phyloP scores from a whole-genome alignment of 495 filamentous ascomycete species.

The Astrothelium macrocarpum region DNA sequence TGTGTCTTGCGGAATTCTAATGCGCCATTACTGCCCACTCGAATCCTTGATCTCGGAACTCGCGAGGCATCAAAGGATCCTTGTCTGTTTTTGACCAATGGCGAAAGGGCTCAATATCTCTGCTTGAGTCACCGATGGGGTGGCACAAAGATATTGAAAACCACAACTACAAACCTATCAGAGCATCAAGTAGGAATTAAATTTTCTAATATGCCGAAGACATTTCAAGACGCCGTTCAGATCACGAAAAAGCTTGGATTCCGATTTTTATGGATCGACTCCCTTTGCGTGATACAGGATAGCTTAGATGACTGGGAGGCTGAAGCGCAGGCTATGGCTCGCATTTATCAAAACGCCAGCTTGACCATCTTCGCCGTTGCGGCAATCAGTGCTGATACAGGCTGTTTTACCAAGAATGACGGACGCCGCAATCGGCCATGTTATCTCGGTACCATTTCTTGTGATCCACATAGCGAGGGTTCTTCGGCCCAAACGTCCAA shows the following conservation, averaged over 20 bases:
- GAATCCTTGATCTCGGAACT: not conserved
- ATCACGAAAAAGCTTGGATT: conserved; percentile 6
- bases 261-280: conserved; percentile 33
- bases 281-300: conserved; percentile 33
- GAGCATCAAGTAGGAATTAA: not conserved
- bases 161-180: not conserved
- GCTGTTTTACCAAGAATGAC: too few relatives aligned
- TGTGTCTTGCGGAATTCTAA: too few relatives aligned
- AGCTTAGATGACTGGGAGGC: conserved; percentile 24
- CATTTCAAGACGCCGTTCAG: conserved; percentile 8
- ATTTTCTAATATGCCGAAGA: conserved; percentile 6
- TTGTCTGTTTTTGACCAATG: not conserved
- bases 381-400: conserved; percentile 8
- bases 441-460: not conserved
- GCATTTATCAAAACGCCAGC: conserved; percentile 24
- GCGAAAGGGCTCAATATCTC: not conserved
- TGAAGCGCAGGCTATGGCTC: conserved; percentile 25
- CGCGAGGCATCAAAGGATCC: not conserved
- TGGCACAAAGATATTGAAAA: not conserved
- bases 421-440: too few relatives aligned
- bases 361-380: conserved; percentile 22
- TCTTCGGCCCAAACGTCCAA: too few relatives aligned
- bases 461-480: not conserved
- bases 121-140: conserved; percentile 19
- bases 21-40: not conserved